Evolutionary conservation across 257 asterid species (phyloP), one percentile per base, ranked within the genome.

Genomic region (Rauvolfia tetraphylla): DNA sequence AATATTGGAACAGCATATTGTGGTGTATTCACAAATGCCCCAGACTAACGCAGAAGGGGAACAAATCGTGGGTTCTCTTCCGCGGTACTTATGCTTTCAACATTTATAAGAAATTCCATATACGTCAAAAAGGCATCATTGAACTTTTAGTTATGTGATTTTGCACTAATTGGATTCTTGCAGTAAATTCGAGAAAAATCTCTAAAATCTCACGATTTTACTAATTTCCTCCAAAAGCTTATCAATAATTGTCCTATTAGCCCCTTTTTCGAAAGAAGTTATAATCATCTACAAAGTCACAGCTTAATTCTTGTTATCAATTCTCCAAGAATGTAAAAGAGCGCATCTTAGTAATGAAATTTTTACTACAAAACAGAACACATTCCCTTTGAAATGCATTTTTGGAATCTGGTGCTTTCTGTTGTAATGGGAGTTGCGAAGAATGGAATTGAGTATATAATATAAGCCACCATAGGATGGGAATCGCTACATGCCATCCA

Each of bases 341-440:
- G 11, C 22, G 1, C 20, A 4, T 49, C 22, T 49, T 49, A 22
- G 56, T 49, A 49, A 49, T 49, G 56, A 49, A 49, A 49, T 2
- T 14, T 49, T 49, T 14, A 3, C 17, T 46, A 49, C 56, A 49
- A 49, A 46, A 13, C 22, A 49, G 14, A 49, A 14, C 22, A 10
- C 10, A 46, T 46, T 29, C 0, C 75, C 58, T 48, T 29, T 12
- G 44, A 27, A 48, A 29, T 18, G 17, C 41, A 46, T 53, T 29
- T 29, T 71, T 7, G 25, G 75, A 49, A 71, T 71, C 62, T 31
- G 61, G 61, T 70, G 18, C 41, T 27, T 17, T 49, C 75, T 71
- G 23, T 71, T 71, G 38, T 17, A 34, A 49, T 8, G 54, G 22
- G 34, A 2, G 23, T 41, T 68, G 53, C 33, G 39, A 70, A 48